Base-by-base conservation (phyloP, 192 early-diverging fungal genomes). In the Tieghemiomyces parasiticus region DNA sequence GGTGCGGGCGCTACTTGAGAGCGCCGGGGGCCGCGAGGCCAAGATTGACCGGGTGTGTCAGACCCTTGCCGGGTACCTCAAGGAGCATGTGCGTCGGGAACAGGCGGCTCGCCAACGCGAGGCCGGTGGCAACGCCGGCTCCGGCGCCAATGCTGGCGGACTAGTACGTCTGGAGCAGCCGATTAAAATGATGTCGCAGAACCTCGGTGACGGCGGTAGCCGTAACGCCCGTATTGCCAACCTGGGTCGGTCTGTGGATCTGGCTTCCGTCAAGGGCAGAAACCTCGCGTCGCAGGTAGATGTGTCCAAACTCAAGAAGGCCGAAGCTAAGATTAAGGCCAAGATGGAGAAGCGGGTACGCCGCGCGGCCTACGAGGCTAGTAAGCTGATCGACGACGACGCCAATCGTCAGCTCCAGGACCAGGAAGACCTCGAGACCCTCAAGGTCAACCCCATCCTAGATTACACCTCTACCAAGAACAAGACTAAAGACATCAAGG, bases 401-500 rank as follows among this genome's bases (percentile, higher is more conserved):
- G 69, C 73, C 50, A n/a, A 14, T 9, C 69, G 82, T 46, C 77
- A 81, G 56, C 72, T 82, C 60, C 77, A 75, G 25, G 76, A 84
- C 28, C 74, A 79, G 49, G 84, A 86, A 52, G 79, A 77, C 13
- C 82, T 89, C 70, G 29, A 29, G 19, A 56, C 33, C 16, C 86
- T 90, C 70, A 78, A 83, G 35, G 89, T 92, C 55, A 95, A 93
- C 71, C 95, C 93, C 49, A 86, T 91, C 75, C 77, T 91, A 56
- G 83, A 83, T 68, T 81, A 89, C 66, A 80, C 85, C 24, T 73
- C 81, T 6, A 85, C 89, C 25, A 83, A 85, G 61, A 81, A 81
- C 61, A 82, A 85, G 71, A 78, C 85, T 65, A 99, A 99, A 78
- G 95, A 99, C 63, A 83, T 99, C 72, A 93, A 92, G 72, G 63